These are phyloP conservation scores for Trichomonas tenax DNA, from an alignment of 208 protist species.

Conservation along the genomic window DNA sequence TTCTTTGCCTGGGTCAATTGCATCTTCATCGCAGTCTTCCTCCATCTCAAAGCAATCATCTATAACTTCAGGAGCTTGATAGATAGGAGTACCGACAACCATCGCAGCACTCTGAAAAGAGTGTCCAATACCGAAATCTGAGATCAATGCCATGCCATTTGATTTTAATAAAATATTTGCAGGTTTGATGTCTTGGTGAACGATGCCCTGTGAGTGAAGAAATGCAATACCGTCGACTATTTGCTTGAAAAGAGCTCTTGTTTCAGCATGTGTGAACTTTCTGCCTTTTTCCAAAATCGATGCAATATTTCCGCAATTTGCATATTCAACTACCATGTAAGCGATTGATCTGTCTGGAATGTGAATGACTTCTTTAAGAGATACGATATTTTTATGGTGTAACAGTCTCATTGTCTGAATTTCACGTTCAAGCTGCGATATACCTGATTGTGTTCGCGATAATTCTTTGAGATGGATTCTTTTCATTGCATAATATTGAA, in stretches of 20 bases:
- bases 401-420: not conserved
- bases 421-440: not conserved
- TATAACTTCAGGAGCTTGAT: not conserved
- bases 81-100: not conserved
- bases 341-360: not conserved
- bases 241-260: not conserved
- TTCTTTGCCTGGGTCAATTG: not conserved
- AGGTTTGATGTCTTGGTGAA: slow-evolving; percentile 11
- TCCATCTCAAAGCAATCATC: not conserved
- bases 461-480: not conserved
- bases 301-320: not conserved
- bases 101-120: not conserved
- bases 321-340: not conserved
- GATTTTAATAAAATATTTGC: not conserved
- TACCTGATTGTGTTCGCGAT: not conserved
- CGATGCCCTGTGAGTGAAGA: not conserved
- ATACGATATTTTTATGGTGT: not conserved
- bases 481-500: not conserved
- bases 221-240: not conserved
- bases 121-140: not conserved
- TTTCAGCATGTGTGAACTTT: not conserved
- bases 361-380: not conserved
- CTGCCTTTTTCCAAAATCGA: not conserved
- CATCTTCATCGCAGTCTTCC: not conserved
- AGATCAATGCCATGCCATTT: not conserved